These are phyloP conservation scores for Narthecium ossifragum DNA, from an alignment of 106 monocot genomes.

Conservation along the genomic window DNA sequence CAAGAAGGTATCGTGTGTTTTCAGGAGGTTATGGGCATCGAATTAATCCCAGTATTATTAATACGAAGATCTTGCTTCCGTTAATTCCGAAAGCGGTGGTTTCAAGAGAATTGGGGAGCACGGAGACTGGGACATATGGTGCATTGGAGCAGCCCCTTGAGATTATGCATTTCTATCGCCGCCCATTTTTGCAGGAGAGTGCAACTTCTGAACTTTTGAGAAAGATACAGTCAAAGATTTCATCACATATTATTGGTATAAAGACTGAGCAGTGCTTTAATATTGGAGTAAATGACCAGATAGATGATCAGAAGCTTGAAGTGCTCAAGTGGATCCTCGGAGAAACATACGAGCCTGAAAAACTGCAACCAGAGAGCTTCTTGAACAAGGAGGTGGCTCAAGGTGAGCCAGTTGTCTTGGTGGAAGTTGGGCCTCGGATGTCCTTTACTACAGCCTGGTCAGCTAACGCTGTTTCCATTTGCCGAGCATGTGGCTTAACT, in stretches of 20 bases:
- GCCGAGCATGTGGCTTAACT: constrained; percentile 57
- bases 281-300: constrained; percentile 27
- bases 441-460: constrained; percentile 94
- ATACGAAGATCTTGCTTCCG: background rate
- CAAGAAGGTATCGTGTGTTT: constrained; percentile 2
- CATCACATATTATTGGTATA: constrained; percentile 39
- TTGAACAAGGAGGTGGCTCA: constrained; percentile 31
- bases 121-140: constrained; percentile 15
- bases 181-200: constrained; percentile 63
- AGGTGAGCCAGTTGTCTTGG: constrained; percentile 14
- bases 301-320: constrained; percentile 53
- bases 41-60: background rate
- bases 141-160: background rate
- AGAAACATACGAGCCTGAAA: constrained; percentile 92
- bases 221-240: constrained; percentile 58
- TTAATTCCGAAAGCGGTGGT: constrained; percentile 34
- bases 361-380: constrained; percentile 55
- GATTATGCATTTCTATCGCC: constrained; percentile 75
- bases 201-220: constrained; percentile 58
- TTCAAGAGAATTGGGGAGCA: constrained; percentile 28
- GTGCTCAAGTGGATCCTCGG: constrained; percentile 73
- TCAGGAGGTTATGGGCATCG: background rate
- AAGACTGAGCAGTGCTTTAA: constrained; percentile 96
- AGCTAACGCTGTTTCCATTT: constrained; percentile 86
- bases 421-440: constrained; percentile 92